Evolutionary conservation across 495 filamentous ascomycete genomes (phyloP).

Genomic region (Neurospora hispaniola): DNA sequence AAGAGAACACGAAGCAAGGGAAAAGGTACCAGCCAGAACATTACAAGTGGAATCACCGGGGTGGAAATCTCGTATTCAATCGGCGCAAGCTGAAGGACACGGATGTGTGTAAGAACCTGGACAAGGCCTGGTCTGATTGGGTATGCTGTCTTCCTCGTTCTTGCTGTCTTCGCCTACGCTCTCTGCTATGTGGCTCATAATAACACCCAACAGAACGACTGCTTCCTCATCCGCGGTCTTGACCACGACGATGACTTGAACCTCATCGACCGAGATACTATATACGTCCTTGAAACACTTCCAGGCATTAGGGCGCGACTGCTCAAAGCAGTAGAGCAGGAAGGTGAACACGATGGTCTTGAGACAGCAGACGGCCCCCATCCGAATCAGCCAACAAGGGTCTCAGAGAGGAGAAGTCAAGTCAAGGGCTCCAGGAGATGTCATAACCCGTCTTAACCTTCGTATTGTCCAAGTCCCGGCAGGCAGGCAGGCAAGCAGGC

Average conservation of each 20-base stretch:
- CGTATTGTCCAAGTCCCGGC: neutral
- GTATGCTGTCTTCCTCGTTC: neutral
- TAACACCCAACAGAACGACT: slow-evolving; percentile 1
- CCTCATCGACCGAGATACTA: neutral
- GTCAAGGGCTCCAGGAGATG: neutral
- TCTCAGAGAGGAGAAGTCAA: neutral
- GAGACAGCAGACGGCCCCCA: neutral
- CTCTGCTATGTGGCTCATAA: neutral
- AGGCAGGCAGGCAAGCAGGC: neutral
- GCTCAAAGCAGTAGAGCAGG: neutral
- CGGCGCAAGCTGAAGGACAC: slow-evolving; percentile 3
- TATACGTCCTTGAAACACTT: slow-evolving; percentile 1
- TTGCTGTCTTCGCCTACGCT: neutral
- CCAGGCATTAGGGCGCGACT: neutral
- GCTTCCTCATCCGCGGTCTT: neutral
- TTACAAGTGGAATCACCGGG: neutral
- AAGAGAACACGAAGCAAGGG: neutral
- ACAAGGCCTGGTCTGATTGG: slow-evolving; percentile 3
- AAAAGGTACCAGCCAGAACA: neutral
- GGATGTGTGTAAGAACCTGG: neutral
- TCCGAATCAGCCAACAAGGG: neutral
- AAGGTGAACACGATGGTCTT: neutral
- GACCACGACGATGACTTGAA: neutral
- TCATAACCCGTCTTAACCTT: neutral
- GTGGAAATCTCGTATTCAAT: slow-evolving; percentile 2